A percentile compares a stretch with the other conserved stretches of the same genome.
phyloP scores from a whole-genome alignment of 2,329 filamentous ascomycete genomes.

The Alternaria infectoria region DNA sequence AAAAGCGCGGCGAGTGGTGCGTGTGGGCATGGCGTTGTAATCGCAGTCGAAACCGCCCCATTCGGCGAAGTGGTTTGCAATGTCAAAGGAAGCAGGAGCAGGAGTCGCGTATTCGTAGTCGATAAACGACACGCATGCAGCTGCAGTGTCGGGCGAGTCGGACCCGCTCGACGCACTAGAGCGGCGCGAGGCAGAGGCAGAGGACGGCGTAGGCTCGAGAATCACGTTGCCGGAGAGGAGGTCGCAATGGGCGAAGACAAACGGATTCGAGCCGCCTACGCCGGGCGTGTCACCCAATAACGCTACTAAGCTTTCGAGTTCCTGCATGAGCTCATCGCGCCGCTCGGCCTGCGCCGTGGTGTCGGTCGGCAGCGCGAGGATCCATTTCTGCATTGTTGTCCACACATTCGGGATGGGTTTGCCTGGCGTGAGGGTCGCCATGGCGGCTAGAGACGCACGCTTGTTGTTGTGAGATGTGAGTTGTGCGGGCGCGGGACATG shows the following conservation, averaged over 20 bases:
- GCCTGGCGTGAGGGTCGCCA: slow-evolving; percentile 60
- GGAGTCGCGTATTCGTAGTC: slow-evolving; percentile 98
- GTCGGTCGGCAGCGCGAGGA: slow-evolving; percentile 77
- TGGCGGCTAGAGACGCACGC: slow-evolving; percentile 46
- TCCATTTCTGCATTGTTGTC: slow-evolving; percentile 97
- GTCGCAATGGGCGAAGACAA: slow-evolving; percentile 95
- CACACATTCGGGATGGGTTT: slow-evolving; percentile 86
- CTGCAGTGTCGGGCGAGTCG: slow-evolving; percentile 36
- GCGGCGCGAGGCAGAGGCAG: slow-evolving; percentile 41
- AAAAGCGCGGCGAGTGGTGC: slow-evolving; percentile 77
- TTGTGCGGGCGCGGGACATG: slow-evolving; percentile 42
- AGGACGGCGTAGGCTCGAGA: slow-evolving; percentile 64
- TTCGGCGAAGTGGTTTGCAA: slow-evolving; percentile 97
- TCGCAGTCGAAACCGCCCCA: slow-evolving; percentile 98
- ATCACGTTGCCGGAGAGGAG: slow-evolving; percentile 97
- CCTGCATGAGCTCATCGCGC: slow-evolving; percentile 72
- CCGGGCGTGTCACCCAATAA: slow-evolving; percentile 79
- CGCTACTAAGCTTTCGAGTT: slow-evolving; percentile 72
- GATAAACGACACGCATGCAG: slow-evolving; percentile 69
- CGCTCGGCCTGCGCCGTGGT: slow-evolving; percentile 73
- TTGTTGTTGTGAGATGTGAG: slow-evolving; percentile 42
- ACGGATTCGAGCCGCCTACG: slow-evolving; percentile 71
- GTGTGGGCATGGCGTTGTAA: slow-evolving; percentile 80
- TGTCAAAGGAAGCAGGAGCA: slow-evolving; percentile 92
- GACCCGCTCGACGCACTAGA: slow-evolving; percentile 42